Base-by-base conservation (phyloP, 2,329 filamentous ascomycete genomes). In the Fusarium compactum region DNA sequence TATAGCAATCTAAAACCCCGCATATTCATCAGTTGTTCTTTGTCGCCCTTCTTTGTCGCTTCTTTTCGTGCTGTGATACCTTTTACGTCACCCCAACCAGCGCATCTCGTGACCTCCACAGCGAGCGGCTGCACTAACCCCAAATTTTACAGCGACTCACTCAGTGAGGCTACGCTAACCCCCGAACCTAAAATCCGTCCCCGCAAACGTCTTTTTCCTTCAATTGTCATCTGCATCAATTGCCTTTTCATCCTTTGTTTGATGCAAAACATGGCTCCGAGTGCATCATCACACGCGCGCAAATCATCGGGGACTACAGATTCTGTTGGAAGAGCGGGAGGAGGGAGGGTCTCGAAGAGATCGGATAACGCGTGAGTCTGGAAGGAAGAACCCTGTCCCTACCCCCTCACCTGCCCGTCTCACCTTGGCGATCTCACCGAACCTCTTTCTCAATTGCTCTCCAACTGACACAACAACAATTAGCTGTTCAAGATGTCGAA, bases 401-500 rank as follows among this genome's bases (percentile, higher is more conserved):
- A 14, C 22, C 55, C 55, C 54, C 46, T 54, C 46, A 41, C 60
- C 50, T 57, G 12, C 11, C 14, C 38, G 11, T 38, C 12, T 63
- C 41, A 47, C 29, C 50, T 40, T 32, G 11, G 22, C 6, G 41
- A 29, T 34, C 30, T 50, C 62, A 61, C 38, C 43, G 25, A 40
- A 20, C 9, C 24, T 22, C 16, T 10, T 20, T 27, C 11, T 20
- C 12, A 41, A 27, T 41, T 27, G 12, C 8, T 7, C 8, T 3
- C 14, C 32, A 4, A 34, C 30, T 51, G 6, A 53, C n/a, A 2
- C 8, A 53, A n/a, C 6, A 1, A 10, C 9, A 32, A 12, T 32
- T 27, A 77, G 76, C 3, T 78, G 76, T 10, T 69, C 71, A 2
- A 48, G 76, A n/a, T 79, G 78, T 46, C 76, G 78, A 8, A 74